Evolutionary conservation across 345 rosid genomes (phyloP).

Genomic region (Schrenkiella parvula): DNA sequence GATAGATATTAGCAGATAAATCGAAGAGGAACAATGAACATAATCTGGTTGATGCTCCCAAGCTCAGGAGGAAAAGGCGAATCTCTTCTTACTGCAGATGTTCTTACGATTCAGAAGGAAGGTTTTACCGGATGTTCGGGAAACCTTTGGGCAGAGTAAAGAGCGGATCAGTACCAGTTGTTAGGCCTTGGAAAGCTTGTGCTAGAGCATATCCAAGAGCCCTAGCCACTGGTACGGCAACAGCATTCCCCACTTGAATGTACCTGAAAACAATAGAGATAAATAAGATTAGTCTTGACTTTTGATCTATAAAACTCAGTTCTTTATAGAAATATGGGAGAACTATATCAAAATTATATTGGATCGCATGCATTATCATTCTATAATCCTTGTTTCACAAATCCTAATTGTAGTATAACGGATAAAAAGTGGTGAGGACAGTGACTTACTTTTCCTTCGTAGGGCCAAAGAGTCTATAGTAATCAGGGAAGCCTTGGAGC

Average conservation of each 20-base stretch:
- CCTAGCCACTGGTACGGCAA: constrained; percentile 67
- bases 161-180: constrained; percentile 28
- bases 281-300: background rate
- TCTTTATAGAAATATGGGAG: background rate
- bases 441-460: constrained; percentile 52
- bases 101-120: constrained; percentile 33
- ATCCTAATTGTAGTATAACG: background rate
- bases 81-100: background rate
- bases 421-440: background rate
- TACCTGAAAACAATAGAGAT: constrained; percentile 37
- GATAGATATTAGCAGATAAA: background rate
- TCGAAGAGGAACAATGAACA: background rate
- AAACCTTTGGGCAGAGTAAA: constrained; percentile 38
- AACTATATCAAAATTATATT: background rate
- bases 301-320: background rate
- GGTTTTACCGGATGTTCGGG: constrained; percentile 7
- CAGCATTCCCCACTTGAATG: constrained; percentile 76
- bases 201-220: constrained; percentile 62
- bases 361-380: too few species aligned
- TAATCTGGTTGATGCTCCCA: background rate
- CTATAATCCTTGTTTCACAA: background rate
- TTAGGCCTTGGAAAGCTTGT: constrained; percentile 35
- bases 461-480: constrained; percentile 57
- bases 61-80: background rate
- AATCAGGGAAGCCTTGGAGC: constrained; percentile 72